A percentile compares a stretch with the other conserved stretches of the same genome.
phyloP scores from a whole-genome alignment of 768 basidiomycete genomes.

The Lentinula guzmanii region DNA sequence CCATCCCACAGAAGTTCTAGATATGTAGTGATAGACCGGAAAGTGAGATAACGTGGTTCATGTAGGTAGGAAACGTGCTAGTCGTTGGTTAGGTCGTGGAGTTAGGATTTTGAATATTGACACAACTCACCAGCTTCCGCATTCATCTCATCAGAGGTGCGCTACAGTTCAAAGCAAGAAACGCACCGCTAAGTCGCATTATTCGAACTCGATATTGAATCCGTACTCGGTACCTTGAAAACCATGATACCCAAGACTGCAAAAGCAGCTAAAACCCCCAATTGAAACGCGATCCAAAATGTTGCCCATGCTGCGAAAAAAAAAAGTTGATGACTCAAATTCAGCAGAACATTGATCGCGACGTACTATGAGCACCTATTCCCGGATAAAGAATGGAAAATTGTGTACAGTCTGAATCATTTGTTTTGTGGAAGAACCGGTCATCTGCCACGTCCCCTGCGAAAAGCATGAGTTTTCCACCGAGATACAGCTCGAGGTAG shows the following conservation, averaged over 20 bases:
- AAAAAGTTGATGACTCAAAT: background rate
- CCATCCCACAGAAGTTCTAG: background rate
- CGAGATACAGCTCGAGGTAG: background rate
- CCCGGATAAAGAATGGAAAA: conserved; percentile 71
- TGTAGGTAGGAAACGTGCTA: conserved; percentile 3
- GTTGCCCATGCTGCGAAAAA: conserved; percentile 67
- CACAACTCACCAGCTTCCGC: conserved; percentile 61
- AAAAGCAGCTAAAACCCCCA: conserved; percentile 70
- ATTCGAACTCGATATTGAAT: conserved; percentile 6
- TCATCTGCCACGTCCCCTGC: conserved; percentile 94
- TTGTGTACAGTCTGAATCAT: conserved; percentile 91
- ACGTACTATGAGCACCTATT: conserved; percentile 66
- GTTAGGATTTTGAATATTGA: too few relatives aligned
- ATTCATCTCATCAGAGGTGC: conserved; percentile 54
- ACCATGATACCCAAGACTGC: conserved; percentile 73
- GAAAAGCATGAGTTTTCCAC: conserved; percentile 1
- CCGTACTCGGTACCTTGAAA: conserved; percentile 58
- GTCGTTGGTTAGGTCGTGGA: too few relatives aligned
- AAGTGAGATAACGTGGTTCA: background rate
- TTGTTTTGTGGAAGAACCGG: conserved; percentile 89
- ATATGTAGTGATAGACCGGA: background rate
- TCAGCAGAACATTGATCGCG: background rate
- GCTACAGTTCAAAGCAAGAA: conserved; percentile 23
- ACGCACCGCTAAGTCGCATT: background rate
- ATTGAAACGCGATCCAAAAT: conserved; percentile 78